Base-by-base conservation (phyloP, 352 stramenopile species). In the Globisporangium polare region DNA sequence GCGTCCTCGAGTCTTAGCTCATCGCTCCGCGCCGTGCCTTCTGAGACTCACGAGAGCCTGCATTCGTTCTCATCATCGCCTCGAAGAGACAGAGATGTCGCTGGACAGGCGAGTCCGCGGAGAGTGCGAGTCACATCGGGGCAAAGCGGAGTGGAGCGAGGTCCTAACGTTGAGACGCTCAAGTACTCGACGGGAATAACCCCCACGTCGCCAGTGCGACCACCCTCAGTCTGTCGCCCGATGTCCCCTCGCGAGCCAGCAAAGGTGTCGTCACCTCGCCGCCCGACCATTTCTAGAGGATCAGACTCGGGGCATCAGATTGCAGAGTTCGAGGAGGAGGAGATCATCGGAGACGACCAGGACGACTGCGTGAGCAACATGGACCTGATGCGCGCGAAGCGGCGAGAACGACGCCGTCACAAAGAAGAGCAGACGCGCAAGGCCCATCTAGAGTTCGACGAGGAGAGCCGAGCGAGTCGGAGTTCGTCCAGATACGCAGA, bases 271-370 rank as follows among this genome's bases (percentile, higher is more conserved):
- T 63, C 62, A 1, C 42, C 56, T 15, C 55, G 42, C 5, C 35
- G 26, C n/a, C 41, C 63, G 24, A 43, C 46, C 0, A 26, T 41
- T 9, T 49, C 31, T 9, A 53, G 4, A 3, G 41, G 39, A 17
- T 26, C 24, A 1, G 24, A 49, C 8, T 20, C 20, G 37, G 43
- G 41, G 4, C 65, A 79, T 7, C 9, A 45, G 45, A 63, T 63
- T 9, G 47, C 72, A 31, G 75, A 81, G 50, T 79, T 74, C 17
- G 75, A 83, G 62, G 73, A 79, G 18, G 75, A 78, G 20, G 71
- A 80, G 53, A 53, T 71, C 17, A 27, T 82, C 8, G 72, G 75
- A 18, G 61, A 59, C 27, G 66, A 69, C 10, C 55, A 58, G 6
- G 29, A 41, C n/a, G 46, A 57, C 17, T 31, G 49, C 7, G 24